A percentile compares a stretch with the other conserved stretches of the same genome.
phyloP scores from a whole-genome alignment of 129 eudicot species.

The Logfia minima region DNA sequence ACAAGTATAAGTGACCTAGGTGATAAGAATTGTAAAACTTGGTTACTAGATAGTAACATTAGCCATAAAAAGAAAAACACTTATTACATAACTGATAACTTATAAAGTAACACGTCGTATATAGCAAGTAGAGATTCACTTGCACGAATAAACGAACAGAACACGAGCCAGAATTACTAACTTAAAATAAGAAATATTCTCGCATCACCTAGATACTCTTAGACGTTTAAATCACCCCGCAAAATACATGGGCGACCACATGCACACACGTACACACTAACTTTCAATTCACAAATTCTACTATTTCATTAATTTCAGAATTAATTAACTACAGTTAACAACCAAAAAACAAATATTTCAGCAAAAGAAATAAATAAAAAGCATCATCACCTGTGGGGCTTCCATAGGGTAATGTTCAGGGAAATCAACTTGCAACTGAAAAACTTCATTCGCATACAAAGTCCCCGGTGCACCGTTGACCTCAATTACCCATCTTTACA shows the following conservation, averaged over 20 bases:
- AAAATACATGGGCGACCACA: neutral
- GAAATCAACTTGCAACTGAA: slow-evolving; percentile 85
- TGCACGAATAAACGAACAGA: neutral
- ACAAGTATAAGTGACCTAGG: neutral
- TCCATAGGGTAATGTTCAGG: slow-evolving; percentile 95
- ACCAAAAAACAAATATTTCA: neutral
- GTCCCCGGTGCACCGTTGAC: slow-evolving; percentile 85
- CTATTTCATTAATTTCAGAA: slow-evolving; percentile 7
- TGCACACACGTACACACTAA: neutral
- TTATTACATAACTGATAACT: neutral
- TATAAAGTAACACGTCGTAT: neutral
- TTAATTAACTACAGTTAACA: slow-evolving; percentile 1
- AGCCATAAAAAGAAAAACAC: neutral
- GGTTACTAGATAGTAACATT: neutral
- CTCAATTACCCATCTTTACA: slow-evolving; percentile 78
- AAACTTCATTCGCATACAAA: slow-evolving; percentile 63
- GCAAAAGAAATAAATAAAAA: neutral
- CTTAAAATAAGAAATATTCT: neutral
- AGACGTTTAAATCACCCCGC: neutral
- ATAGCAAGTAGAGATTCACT: slow-evolving; percentile 1
- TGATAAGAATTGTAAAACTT: neutral
- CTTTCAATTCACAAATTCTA: slow-evolving; percentile 1
- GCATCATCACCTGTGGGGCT: slow-evolving; percentile 73
- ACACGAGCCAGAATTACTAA: neutral
- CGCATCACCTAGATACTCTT: slow-evolving; percentile 1